Percentiles rank a stretch among this genome's conserved stretches.
These are phyloP conservation scores for Aspergillus sp. DNA, from an alignment of 2,329 filamentous ascomycete genomes.

Conservation along the genomic window DNA sequence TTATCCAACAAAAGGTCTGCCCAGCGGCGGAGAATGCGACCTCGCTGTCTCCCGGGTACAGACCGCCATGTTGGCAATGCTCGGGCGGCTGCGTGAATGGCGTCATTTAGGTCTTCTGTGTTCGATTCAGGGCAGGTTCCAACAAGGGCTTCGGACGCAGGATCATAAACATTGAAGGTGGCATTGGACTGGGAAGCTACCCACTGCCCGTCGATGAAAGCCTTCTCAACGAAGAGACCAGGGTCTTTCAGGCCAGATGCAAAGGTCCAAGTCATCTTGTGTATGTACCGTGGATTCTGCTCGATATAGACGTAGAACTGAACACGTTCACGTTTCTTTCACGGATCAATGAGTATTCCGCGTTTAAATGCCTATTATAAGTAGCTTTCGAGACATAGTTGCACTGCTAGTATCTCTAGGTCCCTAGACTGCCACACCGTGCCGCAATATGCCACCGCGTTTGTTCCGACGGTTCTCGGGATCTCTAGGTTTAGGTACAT, in stretches of 20 bases:
- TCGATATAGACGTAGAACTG: no score
- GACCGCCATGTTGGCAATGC: constrained; percentile 62
- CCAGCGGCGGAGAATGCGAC: constrained; percentile 60
- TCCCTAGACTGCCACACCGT: no score
- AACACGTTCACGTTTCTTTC: no score
- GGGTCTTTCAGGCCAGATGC: neutral
- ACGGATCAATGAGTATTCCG: no score
- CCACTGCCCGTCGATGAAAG: constrained; percentile 89
- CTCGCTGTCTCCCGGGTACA: constrained; percentile 57
- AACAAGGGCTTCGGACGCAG: constrained; percentile 72
- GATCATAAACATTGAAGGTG: constrained; percentile 83
- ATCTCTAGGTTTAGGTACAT: no score
- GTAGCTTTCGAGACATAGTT: no score
- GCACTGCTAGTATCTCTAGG: no score
- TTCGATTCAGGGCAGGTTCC: constrained; percentile 78
- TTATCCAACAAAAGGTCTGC: constrained; percentile 63
- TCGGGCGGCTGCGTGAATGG: constrained; percentile 73
- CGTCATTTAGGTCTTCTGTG: constrained; percentile 68
- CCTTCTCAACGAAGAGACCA: neutral
- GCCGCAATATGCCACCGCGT: no score
- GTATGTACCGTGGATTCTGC: no score
- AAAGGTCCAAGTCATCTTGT: no score
- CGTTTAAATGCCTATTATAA: no score
- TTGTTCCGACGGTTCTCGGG: no score
- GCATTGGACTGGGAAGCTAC: constrained; percentile 75